Conservation (phyloP, 805 yeast genomes). For the Lachancea meyersii region DNA sequence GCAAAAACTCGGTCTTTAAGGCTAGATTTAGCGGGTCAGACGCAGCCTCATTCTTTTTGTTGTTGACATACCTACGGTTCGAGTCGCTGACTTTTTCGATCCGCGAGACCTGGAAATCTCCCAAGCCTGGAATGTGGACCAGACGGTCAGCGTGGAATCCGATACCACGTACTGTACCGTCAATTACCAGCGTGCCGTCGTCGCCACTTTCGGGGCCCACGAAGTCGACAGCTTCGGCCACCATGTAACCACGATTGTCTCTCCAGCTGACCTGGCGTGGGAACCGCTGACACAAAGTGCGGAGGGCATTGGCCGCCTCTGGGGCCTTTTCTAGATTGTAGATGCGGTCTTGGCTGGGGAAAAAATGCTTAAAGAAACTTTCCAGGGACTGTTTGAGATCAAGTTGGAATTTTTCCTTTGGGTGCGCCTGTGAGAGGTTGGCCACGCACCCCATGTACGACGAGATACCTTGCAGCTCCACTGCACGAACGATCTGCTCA, state of each 20-base stretch:
- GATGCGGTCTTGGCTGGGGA: constrained; percentile 73
- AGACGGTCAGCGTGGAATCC: constrained; percentile 74
- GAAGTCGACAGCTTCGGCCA: constrained; percentile 56
- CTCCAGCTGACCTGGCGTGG: constrained; percentile 89
- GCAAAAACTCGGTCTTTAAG: constrained; percentile 25
- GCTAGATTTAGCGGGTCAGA: constrained; percentile 14
- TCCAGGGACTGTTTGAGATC: constrained; percentile 61
- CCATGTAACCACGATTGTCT: constrained; percentile 81
- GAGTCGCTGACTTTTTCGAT: constrained; percentile 48
- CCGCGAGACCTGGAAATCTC: constrained; percentile 73
- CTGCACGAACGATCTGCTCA: constrained; percentile 82
- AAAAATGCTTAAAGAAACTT: constrained; percentile 66
- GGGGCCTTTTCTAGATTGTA: constrained; percentile 60
- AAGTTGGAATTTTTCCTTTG: constrained; percentile 68
- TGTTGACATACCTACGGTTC: constrained; percentile 22
- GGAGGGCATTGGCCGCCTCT: constrained; percentile 67
- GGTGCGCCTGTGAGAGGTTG: constrained; percentile 59
- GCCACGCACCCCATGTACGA: constrained; percentile 74
- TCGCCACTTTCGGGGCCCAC: constrained; percentile 28
- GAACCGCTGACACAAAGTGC: constrained; percentile 75
- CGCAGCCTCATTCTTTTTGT: constrained; percentile 12
- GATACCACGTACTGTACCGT: constrained; percentile 81
- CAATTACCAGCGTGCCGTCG: constrained; percentile 44
- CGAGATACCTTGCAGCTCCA: constrained; percentile 88
- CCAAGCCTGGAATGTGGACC: constrained; percentile 82